These are phyloP conservation scores for Pseudomassariella vexata DNA, from an alignment of 2,329 filamentous ascomycete genomes.

Conservation along the genomic window DNA sequence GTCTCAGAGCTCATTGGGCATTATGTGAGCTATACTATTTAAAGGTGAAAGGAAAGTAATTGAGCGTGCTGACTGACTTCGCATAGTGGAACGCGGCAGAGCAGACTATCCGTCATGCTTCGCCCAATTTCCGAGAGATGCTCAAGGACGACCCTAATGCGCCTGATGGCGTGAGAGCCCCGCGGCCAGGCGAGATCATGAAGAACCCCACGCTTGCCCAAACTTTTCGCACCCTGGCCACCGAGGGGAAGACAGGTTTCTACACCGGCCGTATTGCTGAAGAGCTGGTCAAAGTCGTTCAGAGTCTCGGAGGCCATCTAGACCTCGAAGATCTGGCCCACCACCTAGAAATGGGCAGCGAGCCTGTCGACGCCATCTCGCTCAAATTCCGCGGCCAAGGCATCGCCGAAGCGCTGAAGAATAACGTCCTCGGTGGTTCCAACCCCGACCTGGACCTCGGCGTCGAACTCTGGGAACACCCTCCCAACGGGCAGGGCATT, in stretches of 20 bases:
- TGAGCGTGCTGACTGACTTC: not conserved
- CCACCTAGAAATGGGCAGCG: slow-evolving; percentile 63
- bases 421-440: slow-evolving; percentile 30
- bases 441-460: slow-evolving; percentile 38
- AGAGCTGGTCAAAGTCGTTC: slow-evolving; percentile 71
- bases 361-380: slow-evolving; percentile 80
- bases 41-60: too few species aligned
- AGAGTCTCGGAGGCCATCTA: slow-evolving; percentile 70
- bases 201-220: slow-evolving; percentile 74
- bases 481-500: slow-evolving; percentile 93
- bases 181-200: slow-evolving; percentile 79
- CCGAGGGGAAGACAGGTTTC: slow-evolving; percentile 83
- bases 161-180: slow-evolving; percentile 65
- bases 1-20: slow-evolving; percentile 73
- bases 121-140: slow-evolving; percentile 83
- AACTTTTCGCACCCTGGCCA: slow-evolving; percentile 74
- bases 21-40: slow-evolving; percentile 46
- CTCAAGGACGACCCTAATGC: slow-evolving; percentile 70
- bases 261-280: slow-evolving; percentile 81
- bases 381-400: slow-evolving; percentile 68
- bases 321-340: slow-evolving; percentile 74
- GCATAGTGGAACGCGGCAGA: slow-evolving; percentile 72
- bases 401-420: slow-evolving; percentile 19
- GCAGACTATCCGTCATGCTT: slow-evolving; percentile 59
- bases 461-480: slow-evolving; percentile 91